Conservation (phyloP, 208 protist genomes). For the Leptomonas pyrrhocoris region DNA sequence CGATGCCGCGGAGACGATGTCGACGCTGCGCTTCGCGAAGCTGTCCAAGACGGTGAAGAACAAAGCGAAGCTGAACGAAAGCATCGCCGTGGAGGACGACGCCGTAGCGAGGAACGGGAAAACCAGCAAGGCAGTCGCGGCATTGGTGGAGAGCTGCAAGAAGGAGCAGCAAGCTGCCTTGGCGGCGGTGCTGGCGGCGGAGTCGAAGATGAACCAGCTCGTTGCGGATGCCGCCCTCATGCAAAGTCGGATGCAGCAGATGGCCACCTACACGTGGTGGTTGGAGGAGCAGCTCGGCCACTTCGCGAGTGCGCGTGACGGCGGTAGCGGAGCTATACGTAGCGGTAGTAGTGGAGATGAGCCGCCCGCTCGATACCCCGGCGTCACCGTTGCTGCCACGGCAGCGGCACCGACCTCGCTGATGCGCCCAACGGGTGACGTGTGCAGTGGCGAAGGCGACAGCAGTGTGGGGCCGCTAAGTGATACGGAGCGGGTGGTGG, state of each 20-base stretch:
- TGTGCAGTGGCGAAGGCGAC: background rate
- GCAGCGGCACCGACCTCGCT: constrained; percentile 1
- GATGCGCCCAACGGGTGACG: background rate
- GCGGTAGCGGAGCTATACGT: background rate
- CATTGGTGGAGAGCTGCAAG: constrained; percentile 11
- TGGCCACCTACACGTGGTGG: constrained; percentile 47
- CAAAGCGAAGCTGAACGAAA: constrained; percentile 26
- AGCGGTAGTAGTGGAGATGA: background rate
- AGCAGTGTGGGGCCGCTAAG: constrained; percentile 16
- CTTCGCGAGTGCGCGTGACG: constrained; percentile 14
- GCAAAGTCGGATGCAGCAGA: constrained; percentile 27
- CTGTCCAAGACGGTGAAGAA: constrained; percentile 41
- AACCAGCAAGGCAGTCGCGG: background rate
- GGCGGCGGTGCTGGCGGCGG: constrained; percentile 8
- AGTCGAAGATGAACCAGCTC: constrained; percentile 16
- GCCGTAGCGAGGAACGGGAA: background rate
- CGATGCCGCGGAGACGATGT: constrained; percentile 74
- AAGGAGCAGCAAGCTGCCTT: constrained; percentile 8
- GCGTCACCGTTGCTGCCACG: too few species aligned
- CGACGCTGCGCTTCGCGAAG: constrained; percentile 85
- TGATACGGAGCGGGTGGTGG: background rate
- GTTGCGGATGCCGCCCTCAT: constrained; percentile 11
- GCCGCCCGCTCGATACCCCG: background rate
- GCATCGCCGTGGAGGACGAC: constrained; percentile 1
- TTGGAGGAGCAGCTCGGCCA: constrained; percentile 56